phyloP scores from a whole-genome alignment of 768 basidiomycete species.

The Daedaleopsis sinensis region DNA sequence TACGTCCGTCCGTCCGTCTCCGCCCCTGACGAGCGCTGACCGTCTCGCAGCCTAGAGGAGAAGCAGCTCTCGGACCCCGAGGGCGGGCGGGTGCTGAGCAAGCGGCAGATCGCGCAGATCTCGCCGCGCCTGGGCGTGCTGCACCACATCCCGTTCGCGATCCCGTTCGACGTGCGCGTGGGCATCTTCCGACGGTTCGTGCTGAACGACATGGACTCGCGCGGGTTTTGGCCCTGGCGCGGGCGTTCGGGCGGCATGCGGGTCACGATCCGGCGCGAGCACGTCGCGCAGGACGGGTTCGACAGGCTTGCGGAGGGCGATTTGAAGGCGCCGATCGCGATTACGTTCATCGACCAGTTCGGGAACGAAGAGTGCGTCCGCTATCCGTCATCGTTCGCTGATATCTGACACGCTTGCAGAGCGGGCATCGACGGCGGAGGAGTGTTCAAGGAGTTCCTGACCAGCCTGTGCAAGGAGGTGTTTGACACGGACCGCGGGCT shows the following conservation, averaged over 20 bases:
- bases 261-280: slow-evolving; percentile 69
- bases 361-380: slow-evolving; percentile 77
- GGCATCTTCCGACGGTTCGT: slow-evolving; percentile 88
- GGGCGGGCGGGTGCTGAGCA: slow-evolving; percentile 43
- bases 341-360: slow-evolving; percentile 91
- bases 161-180: slow-evolving; percentile 92
- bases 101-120: slow-evolving; percentile 73
- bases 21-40: not conserved
- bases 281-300: slow-evolving; percentile 90
- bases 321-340: slow-evolving; percentile 82
- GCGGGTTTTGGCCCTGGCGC: slow-evolving; percentile 24
- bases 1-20: slow-evolving; percentile 37
- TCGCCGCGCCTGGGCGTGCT: slow-evolving; percentile 88
- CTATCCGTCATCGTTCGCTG: not conserved
- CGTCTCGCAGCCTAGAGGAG: slow-evolving; percentile 60
- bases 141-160: slow-evolving; percentile 94
- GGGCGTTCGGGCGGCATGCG: slow-evolving; percentile 32
- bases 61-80: slow-evolving; percentile 44
- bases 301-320: slow-evolving; percentile 76
- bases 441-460: slow-evolving; percentile 97
- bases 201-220: slow-evolving; percentile 52
- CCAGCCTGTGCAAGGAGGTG: slow-evolving; percentile 88
- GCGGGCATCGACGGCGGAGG: slow-evolving; percentile 97
- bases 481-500: slow-evolving; percentile 94
- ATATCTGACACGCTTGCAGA: slow-evolving; percentile 37